Evolutionary conservation across 805 yeast species (phyloP).

Genomic region (Trichomonascus vanleenenianus): DNA sequence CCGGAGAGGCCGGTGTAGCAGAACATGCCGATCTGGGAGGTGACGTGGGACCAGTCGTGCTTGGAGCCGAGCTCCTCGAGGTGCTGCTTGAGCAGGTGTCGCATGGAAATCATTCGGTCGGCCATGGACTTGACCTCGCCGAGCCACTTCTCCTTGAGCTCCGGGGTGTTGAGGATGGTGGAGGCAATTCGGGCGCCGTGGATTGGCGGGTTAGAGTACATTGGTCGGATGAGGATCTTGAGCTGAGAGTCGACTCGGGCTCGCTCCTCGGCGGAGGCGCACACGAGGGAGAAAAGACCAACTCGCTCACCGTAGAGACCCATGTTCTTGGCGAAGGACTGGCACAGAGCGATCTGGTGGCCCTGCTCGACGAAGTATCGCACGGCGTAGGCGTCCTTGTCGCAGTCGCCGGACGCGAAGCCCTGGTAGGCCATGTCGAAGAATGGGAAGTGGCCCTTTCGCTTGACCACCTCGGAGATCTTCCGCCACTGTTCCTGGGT

Average conservation of each 20-base stretch:
- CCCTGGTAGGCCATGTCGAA: conserved; percentile 96
- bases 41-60: conserved; percentile 78
- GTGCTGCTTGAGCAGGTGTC: conserved; percentile 53
- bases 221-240: conserved; percentile 75
- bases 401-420: conserved; percentile 77
- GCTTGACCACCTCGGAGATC: conserved; percentile 55
- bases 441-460: conserved; percentile 62
- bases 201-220: conserved; percentile 89
- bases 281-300: conserved; percentile 64
- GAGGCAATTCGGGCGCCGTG: conserved; percentile 90
- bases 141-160: conserved; percentile 68
- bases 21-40: conserved; percentile 94
- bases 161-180: conserved; percentile 54
- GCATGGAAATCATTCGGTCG: conserved; percentile 65
- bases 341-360: conserved; percentile 51
- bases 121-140: conserved; percentile 73
- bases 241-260: conserved; percentile 66
- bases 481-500: conserved; percentile 70
- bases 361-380: conserved; percentile 38
- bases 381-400: conserved; percentile 57
- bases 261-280: conserved; percentile 38
- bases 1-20: conserved; percentile 76
- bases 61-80: conserved; percentile 48
- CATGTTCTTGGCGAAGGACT: conserved; percentile 91
- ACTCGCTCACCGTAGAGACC: conserved; percentile 95